Evolutionary conservation across 108 stramenopile genomes (phyloP), one percentile per base, ranked within the genome.

Genomic region (Cyclostephanos invisitatus): DNA sequence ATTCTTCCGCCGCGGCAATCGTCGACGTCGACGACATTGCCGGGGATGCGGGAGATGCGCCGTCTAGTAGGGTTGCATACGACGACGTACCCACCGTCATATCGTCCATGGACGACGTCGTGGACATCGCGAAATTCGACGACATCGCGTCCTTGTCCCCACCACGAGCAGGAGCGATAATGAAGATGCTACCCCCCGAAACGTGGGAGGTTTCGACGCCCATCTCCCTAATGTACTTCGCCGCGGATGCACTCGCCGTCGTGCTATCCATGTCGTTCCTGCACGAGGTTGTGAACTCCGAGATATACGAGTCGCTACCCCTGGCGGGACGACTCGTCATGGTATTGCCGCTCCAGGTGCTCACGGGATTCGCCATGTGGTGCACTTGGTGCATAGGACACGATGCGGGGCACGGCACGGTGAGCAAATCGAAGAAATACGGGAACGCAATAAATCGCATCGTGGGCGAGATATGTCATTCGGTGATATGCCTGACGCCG

Each of bases 381-480:
- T 88, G 85, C 64, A 86, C 85, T 72, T 91, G 89, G 89, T 91
- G 89, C 69, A 88, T 91, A 38, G 89, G 89, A 8, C 89, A 91
- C 55, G 89, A 91, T 59, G 87, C 89, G 4, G 89, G 89, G 10
- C 89, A 91, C 73, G 68, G 75, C n/a, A 72, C 79, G 9, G 73
- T 88, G 25, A 83, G 84, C 21, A 82, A 84, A 46, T 42, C 57
- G 4, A 28, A 38, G 18, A 67, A 75, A 47, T 36, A 48, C 46
- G 29, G 55, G 50, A 68, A 69, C 24, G 11, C 29, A 14, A 82
- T 88, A 67, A 91, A 91, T 68, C 70, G 79, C 12, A 57, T 87
- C 40, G 86, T 88, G 0, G 89, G 89, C 15, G 89, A 91, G 73
- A 70, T 91, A 24, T 62, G 86, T 0, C 87, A 91, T 62, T 85